Evolutionary conservation across 2,329 filamentous ascomycete species (phyloP).

Genomic region (Teratosphaeria zuluensis): DNA sequence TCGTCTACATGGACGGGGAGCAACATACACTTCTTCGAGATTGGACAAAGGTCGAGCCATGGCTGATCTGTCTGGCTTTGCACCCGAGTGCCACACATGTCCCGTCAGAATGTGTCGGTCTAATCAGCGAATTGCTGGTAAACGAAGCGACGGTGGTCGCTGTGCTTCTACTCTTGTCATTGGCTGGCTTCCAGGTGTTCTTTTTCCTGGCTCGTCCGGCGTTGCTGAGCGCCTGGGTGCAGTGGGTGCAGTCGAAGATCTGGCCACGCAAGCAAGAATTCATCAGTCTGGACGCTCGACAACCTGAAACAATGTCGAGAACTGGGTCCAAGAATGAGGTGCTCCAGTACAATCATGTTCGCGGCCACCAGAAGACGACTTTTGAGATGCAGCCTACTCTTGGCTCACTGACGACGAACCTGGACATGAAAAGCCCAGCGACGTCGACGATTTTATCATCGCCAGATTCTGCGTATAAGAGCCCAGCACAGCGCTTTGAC

Average conservation of each 20-base stretch:
- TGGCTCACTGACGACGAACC: neutral
- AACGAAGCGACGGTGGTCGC: conserved; percentile 69
- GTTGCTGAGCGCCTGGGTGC: conserved; percentile 78
- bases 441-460: conserved; percentile 21
- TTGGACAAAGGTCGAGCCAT: conserved; percentile 48
- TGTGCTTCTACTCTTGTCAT: conserved; percentile 70
- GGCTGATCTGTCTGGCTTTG: conserved; percentile 61
- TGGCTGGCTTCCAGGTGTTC: conserved; percentile 74
- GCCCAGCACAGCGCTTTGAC: conserved; percentile 6
- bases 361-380: conserved; percentile 20
- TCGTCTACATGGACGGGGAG: conserved; percentile 75
- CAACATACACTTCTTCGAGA: conserved; percentile 48
- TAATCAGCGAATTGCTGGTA: conserved; percentile 56
- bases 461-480: conserved; percentile 12
- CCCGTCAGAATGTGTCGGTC: conserved; percentile 47
- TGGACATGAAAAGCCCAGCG: conserved; percentile 11
- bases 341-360: conserved; percentile 12
- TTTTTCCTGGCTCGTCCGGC: conserved; percentile 71
- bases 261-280: conserved; percentile 63
- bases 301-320: conserved; percentile 11
- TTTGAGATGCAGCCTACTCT: conserved; percentile 26
- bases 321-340: conserved; percentile 14
- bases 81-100: conserved; percentile 49
- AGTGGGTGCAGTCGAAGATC: conserved; percentile 46
- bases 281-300: conserved; percentile 67